Evolutionary conservation across 306 rosid genomes (phyloP).

Genomic region (Lathyrus aphaca): DNA sequence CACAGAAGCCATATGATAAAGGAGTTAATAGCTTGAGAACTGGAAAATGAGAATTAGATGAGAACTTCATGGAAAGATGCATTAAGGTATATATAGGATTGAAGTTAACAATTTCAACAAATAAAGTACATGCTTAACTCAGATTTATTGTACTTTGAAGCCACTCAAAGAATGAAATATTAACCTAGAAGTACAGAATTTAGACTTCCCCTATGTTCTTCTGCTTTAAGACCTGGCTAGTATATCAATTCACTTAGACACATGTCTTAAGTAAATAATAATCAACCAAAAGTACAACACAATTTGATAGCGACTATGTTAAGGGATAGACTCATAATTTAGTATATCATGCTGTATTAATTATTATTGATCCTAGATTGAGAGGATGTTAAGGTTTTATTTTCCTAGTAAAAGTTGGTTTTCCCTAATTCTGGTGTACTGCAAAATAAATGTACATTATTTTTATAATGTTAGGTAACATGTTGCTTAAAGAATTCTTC

Average conservation of each 20-base stretch:
- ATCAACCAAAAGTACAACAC: conserved; percentile 24
- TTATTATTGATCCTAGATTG: conserved; percentile 5
- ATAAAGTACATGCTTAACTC: background rate
- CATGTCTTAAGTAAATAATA: conserved; percentile 26
- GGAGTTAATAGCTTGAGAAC: background rate
- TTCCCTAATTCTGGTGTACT: conserved; percentile 10
- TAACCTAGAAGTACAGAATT: conserved; percentile 44
- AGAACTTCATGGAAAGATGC: conserved; percentile 21
- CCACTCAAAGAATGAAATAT: conserved; percentile 51
- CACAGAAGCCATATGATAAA: conserved; percentile 46
- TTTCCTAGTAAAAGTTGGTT: conserved; percentile 12
- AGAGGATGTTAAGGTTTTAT: background rate
- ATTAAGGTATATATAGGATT: conserved; percentile 38
- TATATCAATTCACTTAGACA: conserved; percentile 38
- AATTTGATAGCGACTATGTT: conserved; percentile 17
- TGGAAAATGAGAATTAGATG: conserved; percentile 32
- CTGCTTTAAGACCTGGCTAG: conserved; percentile 48
- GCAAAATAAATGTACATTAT: conserved; percentile 8
- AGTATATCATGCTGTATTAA: background rate
- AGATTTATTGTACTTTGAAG: conserved; percentile 55
- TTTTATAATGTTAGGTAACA: conserved; percentile 34
- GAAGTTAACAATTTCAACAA: conserved; percentile 6
- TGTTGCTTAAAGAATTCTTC: conserved; percentile 28
- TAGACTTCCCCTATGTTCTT: conserved; percentile 45
- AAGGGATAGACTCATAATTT: background rate